Conservation (phyloP, 2,329 filamentous ascomycete species). For the Xylariaceae sp. region DNA sequence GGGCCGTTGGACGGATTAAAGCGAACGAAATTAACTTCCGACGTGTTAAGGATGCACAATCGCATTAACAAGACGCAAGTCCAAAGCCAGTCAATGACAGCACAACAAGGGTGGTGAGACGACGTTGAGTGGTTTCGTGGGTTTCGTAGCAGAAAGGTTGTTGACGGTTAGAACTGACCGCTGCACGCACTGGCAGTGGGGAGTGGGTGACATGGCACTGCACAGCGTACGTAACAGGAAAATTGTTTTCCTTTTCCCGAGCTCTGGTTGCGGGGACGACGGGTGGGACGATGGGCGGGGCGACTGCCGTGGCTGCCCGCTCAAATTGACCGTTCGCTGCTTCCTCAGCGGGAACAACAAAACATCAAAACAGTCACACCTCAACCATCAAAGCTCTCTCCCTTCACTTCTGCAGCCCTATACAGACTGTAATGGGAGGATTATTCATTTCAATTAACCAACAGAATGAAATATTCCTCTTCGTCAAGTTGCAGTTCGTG, state of each 20-base stretch:
- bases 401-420: background rate
- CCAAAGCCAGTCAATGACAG: background rate
- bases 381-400: constrained; percentile 3
- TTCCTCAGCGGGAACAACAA: background rate
- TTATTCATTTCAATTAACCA: too few species aligned
- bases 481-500: too few species aligned
- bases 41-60: background rate
- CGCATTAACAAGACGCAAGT: background rate
- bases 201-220: constrained; percentile 28
- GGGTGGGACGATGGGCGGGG: constrained; percentile 8
- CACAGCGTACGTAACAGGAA: constrained; percentile 18
- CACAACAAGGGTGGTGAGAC: background rate
- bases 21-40: background rate
- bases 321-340: background rate
- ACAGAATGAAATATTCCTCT: too few species aligned
- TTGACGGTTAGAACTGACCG: background rate
- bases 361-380: background rate
- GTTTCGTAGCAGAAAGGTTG: background rate
- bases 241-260: constrained; percentile 18
- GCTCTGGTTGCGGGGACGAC: constrained; percentile 20
- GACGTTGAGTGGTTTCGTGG: background rate
- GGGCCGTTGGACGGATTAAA: constrained; percentile 1
- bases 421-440: too few species aligned
- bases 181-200: constrained; percentile 1
- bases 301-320: constrained; percentile 2